A percentile compares a stretch with the other conserved stretches of the same genome.
These are phyloP conservation scores for Exsudoporus frostii DNA, from an alignment of 768 basidiomycete species.

Conservation along the genomic window DNA sequence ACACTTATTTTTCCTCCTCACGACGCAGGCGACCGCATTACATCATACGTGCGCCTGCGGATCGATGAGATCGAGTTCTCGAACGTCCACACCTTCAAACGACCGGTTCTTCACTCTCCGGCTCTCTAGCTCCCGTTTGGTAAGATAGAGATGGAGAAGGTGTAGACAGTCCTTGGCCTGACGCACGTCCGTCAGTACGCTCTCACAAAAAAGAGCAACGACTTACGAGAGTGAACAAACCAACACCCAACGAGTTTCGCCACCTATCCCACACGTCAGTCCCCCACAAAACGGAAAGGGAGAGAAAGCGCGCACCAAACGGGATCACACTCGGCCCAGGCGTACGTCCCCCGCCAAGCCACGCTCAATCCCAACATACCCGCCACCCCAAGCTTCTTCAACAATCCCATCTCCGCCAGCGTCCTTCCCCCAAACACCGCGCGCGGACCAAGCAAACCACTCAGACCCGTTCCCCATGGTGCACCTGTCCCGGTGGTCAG, in stretches of 20 bases:
- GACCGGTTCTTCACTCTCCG: conserved; percentile 65
- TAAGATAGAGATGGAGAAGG: conserved; percentile 64
- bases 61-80: conserved; percentile 63
- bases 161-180: conserved; percentile 69
- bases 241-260: conserved; percentile 69
- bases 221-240: conserved; percentile 56
- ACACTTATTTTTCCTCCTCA: background rate
- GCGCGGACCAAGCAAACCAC: conserved; percentile 6
- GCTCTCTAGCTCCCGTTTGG: conserved; percentile 68
- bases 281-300: background rate
- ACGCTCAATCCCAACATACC: conserved; percentile 42
- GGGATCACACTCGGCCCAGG: conserved; percentile 69
- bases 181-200: background rate
- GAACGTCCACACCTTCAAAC: conserved; percentile 69
- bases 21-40: background rate
- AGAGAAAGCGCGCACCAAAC: conserved; percentile 49
- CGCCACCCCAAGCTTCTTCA: conserved; percentile 26
- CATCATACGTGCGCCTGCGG: conserved; percentile 17
- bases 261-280: conserved; percentile 36
- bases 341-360: conserved; percentile 52
- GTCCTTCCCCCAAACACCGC: conserved; percentile 18
- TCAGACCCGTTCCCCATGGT: conserved; percentile 1
- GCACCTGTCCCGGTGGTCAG: conserved; percentile 10
- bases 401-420: conserved; percentile 12
- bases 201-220: background rate